Evolutionary conservation across 2,329 filamentous ascomycete species (phyloP).

Genomic region (Dothistroma pini): DNA sequence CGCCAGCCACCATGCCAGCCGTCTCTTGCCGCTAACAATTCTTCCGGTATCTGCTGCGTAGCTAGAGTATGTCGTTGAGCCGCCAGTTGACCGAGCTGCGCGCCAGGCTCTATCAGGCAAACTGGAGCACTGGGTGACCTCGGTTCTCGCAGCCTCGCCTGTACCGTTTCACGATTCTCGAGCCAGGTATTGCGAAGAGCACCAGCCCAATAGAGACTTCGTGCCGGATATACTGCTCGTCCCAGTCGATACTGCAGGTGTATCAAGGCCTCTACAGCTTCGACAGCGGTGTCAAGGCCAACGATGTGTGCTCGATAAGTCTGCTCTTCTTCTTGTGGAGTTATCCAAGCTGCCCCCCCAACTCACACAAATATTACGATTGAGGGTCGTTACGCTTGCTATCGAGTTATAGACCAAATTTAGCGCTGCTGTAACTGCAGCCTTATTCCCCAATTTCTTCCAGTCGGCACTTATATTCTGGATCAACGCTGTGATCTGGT

Average conservation of each 20-base stretch:
- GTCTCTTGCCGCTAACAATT: neutral
- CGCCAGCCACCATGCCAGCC: neutral
- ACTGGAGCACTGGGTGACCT: neutral
- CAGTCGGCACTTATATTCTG: neutral
- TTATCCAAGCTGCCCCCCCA: neutral
- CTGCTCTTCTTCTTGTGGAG: neutral
- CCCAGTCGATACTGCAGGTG: neutral
- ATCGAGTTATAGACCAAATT: neutral
- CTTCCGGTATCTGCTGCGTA: neutral
- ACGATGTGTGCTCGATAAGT: neutral
- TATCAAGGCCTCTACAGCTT: neutral
- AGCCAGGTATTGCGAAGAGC: neutral
- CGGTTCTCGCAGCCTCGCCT: neutral
- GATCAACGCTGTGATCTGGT: neutral
- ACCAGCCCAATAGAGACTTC: neutral
- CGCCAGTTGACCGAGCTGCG: neutral
- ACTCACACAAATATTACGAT: too few species aligned
- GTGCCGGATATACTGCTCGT: neutral
- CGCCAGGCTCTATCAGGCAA: neutral
- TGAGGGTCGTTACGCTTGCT: neutral
- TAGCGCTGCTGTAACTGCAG: neutral
- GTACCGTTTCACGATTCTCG: neutral
- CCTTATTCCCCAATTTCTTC: neutral
- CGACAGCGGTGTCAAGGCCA: neutral
- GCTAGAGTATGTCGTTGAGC: neutral